These are phyloP conservation scores for Microsporum audouinii DNA, from an alignment of 2,329 filamentous ascomycete genomes.

Conservation along the genomic window DNA sequence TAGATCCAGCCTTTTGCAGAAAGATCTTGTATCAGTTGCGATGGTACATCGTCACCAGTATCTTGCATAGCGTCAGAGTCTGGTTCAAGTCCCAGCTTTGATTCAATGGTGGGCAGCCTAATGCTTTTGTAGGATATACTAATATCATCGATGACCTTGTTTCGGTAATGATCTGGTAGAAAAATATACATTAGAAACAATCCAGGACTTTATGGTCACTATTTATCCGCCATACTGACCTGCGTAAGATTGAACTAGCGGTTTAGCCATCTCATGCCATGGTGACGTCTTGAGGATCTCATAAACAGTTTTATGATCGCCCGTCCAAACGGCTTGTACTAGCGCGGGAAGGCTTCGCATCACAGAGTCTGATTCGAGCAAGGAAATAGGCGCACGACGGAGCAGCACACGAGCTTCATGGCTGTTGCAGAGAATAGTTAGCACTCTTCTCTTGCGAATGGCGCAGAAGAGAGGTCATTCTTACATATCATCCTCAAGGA, in stretches of 20 bases:
- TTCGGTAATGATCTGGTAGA: conserved; percentile 22
- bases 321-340: conserved; percentile 30
- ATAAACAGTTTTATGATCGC: conserved; percentile 28
- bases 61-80: conserved; percentile 12
- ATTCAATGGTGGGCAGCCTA: conserved; percentile 25
- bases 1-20: conserved; percentile 30
- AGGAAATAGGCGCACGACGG: conserved; percentile 24
- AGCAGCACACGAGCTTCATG: conserved; percentile 32
- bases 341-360: conserved; percentile 28
- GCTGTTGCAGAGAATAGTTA: conserved; percentile 15
- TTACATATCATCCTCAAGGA: conserved; percentile 32
- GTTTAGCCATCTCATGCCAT: conserved; percentile 26
- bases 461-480: conserved; percentile 8
- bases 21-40: conserved; percentile 24
- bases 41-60: conserved; percentile 19
- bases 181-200: background rate
- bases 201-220: background rate
- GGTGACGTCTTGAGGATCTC: conserved; percentile 23
- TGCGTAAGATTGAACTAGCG: conserved; percentile 26
- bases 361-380: conserved; percentile 23
- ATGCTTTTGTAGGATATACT: conserved; percentile 33
- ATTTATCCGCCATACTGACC: conserved; percentile 18
- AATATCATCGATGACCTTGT: conserved; percentile 29
- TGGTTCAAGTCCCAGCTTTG: conserved; percentile 27
- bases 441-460: background rate